A percentile compares a stretch with the other conserved stretches of the same genome.
These are phyloP conservation scores for Emmonsia crescens DNA, from an alignment of 2,329 filamentous ascomycete genomes.

Conservation along the genomic window DNA sequence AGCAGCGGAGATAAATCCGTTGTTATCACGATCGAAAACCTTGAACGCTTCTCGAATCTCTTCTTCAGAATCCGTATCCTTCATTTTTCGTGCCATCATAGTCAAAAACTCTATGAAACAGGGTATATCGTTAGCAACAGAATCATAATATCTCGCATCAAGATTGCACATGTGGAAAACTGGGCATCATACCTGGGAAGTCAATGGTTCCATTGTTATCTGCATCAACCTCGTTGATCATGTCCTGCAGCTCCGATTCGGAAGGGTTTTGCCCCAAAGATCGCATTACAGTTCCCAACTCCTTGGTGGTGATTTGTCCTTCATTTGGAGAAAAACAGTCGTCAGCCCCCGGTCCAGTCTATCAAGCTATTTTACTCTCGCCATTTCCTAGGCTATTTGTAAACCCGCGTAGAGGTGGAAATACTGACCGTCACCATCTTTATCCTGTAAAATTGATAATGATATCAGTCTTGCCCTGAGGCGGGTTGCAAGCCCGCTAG, in stretches of 20 bases:
- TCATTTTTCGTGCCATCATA: slow-evolving; percentile 94
- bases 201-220: slow-evolving; percentile 91
- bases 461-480: slow-evolving; percentile 17
- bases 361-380: not conserved
- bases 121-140: slow-evolving; percentile 9
- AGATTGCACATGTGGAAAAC: not conserved
- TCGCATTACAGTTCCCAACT: slow-evolving; percentile 82
- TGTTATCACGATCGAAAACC: slow-evolving; percentile 84
- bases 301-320: slow-evolving; percentile 90
- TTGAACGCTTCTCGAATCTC: slow-evolving; percentile 86
- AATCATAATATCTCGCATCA: not conserved
- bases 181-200: slow-evolving; percentile 59
- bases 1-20: slow-evolving; percentile 80
- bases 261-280: slow-evolving; percentile 83
- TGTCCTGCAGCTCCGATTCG: slow-evolving; percentile 81
- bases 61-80: slow-evolving; percentile 84
- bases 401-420: not conserved
- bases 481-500: not conserved
- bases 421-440: slow-evolving; percentile 79
- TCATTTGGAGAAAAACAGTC: slow-evolving; percentile 6
- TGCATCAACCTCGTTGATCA: slow-evolving; percentile 89
- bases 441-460: slow-evolving; percentile 50
- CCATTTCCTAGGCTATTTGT: not conserved
- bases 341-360: not conserved
- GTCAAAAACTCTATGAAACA: slow-evolving; percentile 62